Base-by-base conservation (phyloP, 768 basidiomycete species). In the Cyclocybe cylindracea region DNA sequence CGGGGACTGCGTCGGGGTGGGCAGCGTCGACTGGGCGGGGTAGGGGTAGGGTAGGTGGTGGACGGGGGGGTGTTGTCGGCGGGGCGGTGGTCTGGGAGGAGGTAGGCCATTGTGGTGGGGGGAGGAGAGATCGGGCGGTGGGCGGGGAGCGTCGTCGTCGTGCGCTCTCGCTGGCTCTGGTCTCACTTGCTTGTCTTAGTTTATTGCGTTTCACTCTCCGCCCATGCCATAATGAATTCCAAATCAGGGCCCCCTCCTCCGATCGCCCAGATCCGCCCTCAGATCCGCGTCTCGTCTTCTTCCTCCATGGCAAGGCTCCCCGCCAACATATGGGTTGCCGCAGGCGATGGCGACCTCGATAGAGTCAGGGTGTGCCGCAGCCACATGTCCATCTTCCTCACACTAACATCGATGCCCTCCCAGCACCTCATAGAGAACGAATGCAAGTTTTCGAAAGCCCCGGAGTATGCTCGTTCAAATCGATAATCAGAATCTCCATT, bases 261-360 rank as follows among this genome's bases (percentile, higher is more conserved):
- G 58, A 56, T 60, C 56, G 55, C 41, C 43, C 64, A 62, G 65
- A 66, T 66, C 66, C 63, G 57, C 46, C 44, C 29, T 32, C 61
- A 67, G 67, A 69, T 69, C 67, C 58, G 60, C 51, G 47, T 56
- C 48, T 55, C 54, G 41, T 53, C 38, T 19, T 41, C 45, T 48
- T 48, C 53, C 42, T 42, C 48, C 44, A 31, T 9, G 3, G 24
- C 46, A 11, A 36, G 35, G 5, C 34, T 16, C 16, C 36, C 19
- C 46, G 82, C 81, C 65, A 95, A 95, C 70, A 87, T 97, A 40
- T 97, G 94, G 94, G 82, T 97, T 34, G 94, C 94, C 40, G 91
- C 94, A 0, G 88, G 84, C 41, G 94, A 97, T 63, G 94, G 94
- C 39, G 89, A 97, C 71, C 68, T 95, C 33, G 70, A 70, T n/a